phyloP scores from a whole-genome alignment of 2,329 filamentous ascomycete species.

The Rhexocercosporidium sp. region DNA sequence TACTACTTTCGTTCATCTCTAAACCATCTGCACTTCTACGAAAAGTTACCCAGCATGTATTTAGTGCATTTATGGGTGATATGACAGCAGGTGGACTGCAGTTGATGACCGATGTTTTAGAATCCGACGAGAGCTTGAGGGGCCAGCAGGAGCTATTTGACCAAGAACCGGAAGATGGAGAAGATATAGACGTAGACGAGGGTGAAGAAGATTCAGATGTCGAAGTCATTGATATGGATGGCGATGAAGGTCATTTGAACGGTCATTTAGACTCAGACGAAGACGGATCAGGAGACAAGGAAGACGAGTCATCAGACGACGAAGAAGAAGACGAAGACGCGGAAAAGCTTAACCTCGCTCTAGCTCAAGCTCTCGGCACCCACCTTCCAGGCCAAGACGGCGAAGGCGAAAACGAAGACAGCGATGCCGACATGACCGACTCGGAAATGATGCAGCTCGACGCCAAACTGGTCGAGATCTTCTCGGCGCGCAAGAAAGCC shows the following conservation, averaged over 20 bases:
- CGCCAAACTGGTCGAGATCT: constrained; percentile 80
- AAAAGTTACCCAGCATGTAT: constrained; percentile 86
- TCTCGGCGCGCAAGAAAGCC: constrained; percentile 75
- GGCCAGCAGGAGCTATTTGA: constrained; percentile 89
- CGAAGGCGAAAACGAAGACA: constrained; percentile 60
- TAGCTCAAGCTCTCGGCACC: constrained; percentile 79
- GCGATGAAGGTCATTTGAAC: constrained; percentile 47
- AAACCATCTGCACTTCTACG: constrained; percentile 84
- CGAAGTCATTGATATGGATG: constrained; percentile 54
- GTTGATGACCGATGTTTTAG: constrained; percentile 69
- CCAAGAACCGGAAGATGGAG: constrained; percentile 65
- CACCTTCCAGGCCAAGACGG: constrained; percentile 65
- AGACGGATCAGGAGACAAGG: constrained; percentile 51
- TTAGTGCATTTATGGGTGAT: constrained; percentile 78
- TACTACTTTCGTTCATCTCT: constrained; percentile 87
- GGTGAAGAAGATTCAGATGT: constrained; percentile 52
- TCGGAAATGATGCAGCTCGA: constrained; percentile 94
- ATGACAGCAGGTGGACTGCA: constrained; percentile 76
- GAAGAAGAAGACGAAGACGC: constrained; percentile 48
- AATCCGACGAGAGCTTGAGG: constrained; percentile 78
- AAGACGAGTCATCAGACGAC: constrained; percentile 47
- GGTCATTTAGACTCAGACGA: constrained; percentile 47
- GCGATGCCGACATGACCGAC: constrained; percentile 87
- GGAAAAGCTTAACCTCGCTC: constrained; percentile 66
- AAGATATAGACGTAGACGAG: constrained; percentile 50